Percentiles rank a stretch among this genome's conserved stretches.
phyloP scores from a whole-genome alignment of 2,329 filamentous ascomycete species.

The Ceratocystis variospora region DNA sequence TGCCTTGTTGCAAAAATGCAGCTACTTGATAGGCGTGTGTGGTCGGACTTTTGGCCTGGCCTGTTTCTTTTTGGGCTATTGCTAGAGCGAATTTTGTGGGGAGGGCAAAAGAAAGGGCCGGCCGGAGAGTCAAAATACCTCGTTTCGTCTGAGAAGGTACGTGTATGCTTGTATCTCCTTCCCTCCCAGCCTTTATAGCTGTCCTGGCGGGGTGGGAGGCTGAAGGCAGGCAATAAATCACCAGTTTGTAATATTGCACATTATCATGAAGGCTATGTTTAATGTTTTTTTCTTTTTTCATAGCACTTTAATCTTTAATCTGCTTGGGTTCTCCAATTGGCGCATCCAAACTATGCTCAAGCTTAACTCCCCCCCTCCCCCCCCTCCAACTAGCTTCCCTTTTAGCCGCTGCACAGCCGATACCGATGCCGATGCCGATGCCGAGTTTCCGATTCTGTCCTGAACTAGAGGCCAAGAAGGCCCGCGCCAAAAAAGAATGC shows the following conservation, averaged over 20 bases:
- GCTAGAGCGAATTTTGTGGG: neutral
- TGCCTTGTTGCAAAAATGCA: neutral
- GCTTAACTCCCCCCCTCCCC: neutral
- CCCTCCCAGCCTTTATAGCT: neutral
- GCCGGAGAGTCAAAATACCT: constrained; percentile 1
- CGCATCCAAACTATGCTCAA: neutral
- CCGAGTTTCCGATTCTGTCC: neutral
- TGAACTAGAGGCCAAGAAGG: neutral
- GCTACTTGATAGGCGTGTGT: neutral
- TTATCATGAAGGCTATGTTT: neutral
- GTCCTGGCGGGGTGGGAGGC: neutral
- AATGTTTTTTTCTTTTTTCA: neutral
- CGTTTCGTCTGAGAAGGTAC: neutral
- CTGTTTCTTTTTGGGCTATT: neutral
- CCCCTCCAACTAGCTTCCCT: neutral
- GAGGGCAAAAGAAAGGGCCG: constrained; percentile 3
- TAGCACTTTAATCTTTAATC: neutral
- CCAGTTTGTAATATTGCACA: neutral
- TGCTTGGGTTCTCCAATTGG: neutral
- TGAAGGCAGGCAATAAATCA: neutral
- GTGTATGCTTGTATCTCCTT: neutral
- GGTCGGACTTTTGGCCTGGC: constrained; percentile 1
- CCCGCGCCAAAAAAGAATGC: neutral
- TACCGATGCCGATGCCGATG: neutral
- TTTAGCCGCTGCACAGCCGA: neutral